Base-by-base conservation (phyloP, 106 monocot genomes). In the Dendrobium nobile region DNA sequence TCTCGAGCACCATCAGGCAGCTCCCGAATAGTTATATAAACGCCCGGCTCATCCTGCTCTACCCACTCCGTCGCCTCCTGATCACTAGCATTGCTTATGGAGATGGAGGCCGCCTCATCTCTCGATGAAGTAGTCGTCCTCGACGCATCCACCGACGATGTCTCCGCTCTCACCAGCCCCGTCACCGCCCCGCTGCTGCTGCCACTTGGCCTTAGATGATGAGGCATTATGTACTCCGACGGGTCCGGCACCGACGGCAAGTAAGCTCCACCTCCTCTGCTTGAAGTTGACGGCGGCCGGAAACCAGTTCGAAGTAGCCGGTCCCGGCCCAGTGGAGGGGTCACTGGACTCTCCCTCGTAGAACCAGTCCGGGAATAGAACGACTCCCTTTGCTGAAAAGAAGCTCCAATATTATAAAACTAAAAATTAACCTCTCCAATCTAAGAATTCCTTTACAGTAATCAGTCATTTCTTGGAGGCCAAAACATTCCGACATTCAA, bases 41-140 rank as follows among this genome's bases (percentile, higher is more conserved):
- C 97, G 1, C 97, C 97, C 4, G 97, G 94, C 80, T 97, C 89
- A 54, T 97, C 94, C 84, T 97, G 87, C 78, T 94, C 97, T 80
- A 97, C 94, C 97, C 97, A 97, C 89, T 97, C 97, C 9, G 88
- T 86, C 78, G 78, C 67, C 79, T 94, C 97, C 59, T 87, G 40
- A 17, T 94, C 94, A 17, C 94, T 91, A 3, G 93, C 92, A 55
- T 90, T 92, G 85, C 93, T 94, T 41, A 90, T 72, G 44, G 93
- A 92, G 51, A 90, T 37, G 24, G 91, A 90, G 22, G 88, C 78
- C 26, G 78, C 91, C 75, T 94, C 94, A 40, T 93, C 96, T 67
- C 91, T 85, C 0, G 91, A 93, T 4, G 96, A 92, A 0, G 94
- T 92, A 2, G 92, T 90, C 22, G 92, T 89, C 75, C 92, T 87